phyloP scores from a whole-genome alignment of 768 basidiomycete genomes.

The Clitopilus hobsonii region DNA sequence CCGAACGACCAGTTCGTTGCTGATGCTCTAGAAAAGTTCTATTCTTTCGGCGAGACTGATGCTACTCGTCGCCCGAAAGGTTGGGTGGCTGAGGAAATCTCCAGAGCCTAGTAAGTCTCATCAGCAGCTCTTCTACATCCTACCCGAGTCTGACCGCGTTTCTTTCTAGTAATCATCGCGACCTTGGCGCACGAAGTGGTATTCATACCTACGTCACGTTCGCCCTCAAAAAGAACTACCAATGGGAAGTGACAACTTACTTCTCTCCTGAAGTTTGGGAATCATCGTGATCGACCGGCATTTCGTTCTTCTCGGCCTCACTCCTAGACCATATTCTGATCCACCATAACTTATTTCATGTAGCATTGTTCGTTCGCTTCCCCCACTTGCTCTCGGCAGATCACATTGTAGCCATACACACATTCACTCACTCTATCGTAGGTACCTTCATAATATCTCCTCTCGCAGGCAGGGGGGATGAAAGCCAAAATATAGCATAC shows the following conservation, averaged over 20 bases:
- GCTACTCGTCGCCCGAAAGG: slow-evolving; percentile 11
- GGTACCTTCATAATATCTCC: neutral
- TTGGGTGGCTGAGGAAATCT: slow-evolving; percentile 25
- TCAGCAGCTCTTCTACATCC: neutral
- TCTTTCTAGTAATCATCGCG: slow-evolving; percentile 19
- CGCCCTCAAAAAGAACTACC: slow-evolving; percentile 21
- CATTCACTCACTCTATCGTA: neutral
- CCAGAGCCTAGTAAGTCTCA: slow-evolving; percentile 20
- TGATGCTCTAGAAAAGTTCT: slow-evolving; percentile 22
- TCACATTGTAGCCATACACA: neutral
- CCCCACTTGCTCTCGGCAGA: neutral
- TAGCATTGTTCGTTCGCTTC: neutral
- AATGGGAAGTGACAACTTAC: slow-evolving; percentile 27
- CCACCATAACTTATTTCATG: neutral
- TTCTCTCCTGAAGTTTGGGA: slow-evolving; percentile 27
- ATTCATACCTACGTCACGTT: slow-evolving; percentile 28
- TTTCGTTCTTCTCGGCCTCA: neutral
- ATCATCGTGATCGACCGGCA: neutral
- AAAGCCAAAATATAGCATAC: neutral
- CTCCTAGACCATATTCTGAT: neutral
- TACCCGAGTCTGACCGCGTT: neutral
- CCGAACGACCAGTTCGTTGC: slow-evolving; percentile 19
- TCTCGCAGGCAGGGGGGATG: neutral
- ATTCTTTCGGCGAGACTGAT: slow-evolving; percentile 12
- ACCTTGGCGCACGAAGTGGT: slow-evolving; percentile 15